Percentiles rank a stretch among this genome's conserved stretches.
phyloP scores from a whole-genome alignment of 257 asterid genomes.

The Petrea volubilis region DNA sequence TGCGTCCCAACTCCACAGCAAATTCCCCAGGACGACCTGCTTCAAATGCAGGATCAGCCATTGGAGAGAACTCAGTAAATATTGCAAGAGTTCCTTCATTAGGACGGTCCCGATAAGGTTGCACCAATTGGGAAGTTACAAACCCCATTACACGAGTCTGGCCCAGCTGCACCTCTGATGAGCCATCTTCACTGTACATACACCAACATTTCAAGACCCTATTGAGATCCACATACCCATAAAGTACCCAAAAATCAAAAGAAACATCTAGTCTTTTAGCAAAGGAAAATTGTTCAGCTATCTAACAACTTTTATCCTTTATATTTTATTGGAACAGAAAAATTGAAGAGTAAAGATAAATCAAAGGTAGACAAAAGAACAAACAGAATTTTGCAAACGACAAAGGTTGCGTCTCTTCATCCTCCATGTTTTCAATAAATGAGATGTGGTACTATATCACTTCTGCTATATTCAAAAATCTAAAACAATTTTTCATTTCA shows the following conservation, averaged over 20 bases:
- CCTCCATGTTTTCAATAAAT: too few relatives aligned
- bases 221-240: conserved; percentile 4
- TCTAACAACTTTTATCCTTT: conserved; percentile 7
- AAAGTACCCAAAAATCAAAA: background rate
- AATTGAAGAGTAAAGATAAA: background rate
- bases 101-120: conserved; percentile 90
- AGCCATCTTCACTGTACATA: conserved; percentile 84
- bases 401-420: too few relatives aligned
- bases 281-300: background rate
- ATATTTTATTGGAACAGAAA: background rate
- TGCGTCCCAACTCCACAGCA: conserved; percentile 94
- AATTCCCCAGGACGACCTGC: conserved; percentile 87
- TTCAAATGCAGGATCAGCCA: conserved; percentile 99
- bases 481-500: too few relatives aligned
- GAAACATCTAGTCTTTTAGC: background rate
- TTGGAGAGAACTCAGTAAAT: conserved; percentile 92
- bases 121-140: conserved; percentile 82
- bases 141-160: conserved; percentile 89
- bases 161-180: conserved; percentile 94
- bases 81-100: conserved; percentile 86
- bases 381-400: too few relatives aligned
- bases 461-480: too few relatives aligned
- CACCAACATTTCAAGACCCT: conserved; percentile 13
- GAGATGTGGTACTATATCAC: too few relatives aligned
- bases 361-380: too few relatives aligned